Evolutionary conservation across 2,329 filamentous ascomycete genomes (phyloP).

Genomic region (Pestalotiopsis fici): DNA sequence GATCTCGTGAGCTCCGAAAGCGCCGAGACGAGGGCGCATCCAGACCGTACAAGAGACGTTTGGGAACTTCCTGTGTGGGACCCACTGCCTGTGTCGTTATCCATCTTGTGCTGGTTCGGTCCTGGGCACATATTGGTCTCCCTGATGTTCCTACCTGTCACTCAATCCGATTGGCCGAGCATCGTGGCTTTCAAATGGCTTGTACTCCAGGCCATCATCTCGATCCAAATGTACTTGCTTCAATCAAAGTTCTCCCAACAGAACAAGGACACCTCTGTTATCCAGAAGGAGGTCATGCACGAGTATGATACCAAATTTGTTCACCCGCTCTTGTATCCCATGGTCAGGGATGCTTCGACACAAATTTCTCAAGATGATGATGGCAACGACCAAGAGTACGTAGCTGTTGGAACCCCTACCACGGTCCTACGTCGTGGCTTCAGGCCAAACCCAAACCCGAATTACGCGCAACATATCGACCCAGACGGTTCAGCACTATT

Average conservation of each 20-base stretch:
- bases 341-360: slow-evolving; percentile 76
- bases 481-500: slow-evolving; percentile 51
- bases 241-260: slow-evolving; percentile 79
- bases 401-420: slow-evolving; percentile 54
- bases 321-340: slow-evolving; percentile 81
- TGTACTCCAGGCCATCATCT: slow-evolving; percentile 73
- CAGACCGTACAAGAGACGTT: slow-evolving; percentile 80
- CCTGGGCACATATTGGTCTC: slow-evolving; percentile 92
- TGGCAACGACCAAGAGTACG: slow-evolving; percentile 41
- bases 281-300: slow-evolving; percentile 89
- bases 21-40: slow-evolving; percentile 82
- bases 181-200: slow-evolving; percentile 83
- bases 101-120: slow-evolving; percentile 87
- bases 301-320: slow-evolving; percentile 98
- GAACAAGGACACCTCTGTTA: slow-evolving; percentile 77
- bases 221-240: slow-evolving; percentile 74
- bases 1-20: slow-evolving; percentile 67
- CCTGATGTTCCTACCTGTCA: slow-evolving; percentile 81
- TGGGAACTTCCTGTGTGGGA: slow-evolving; percentile 97
- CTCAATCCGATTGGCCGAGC: slow-evolving; percentile 77
- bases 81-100: slow-evolving; percentile 79
- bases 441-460: slow-evolving; percentile 79
- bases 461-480: slow-evolving; percentile 73
- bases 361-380: slow-evolving; percentile 64
- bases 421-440: slow-evolving; percentile 75